Base-by-base conservation (phyloP, 495 filamentous ascomycete genomes). In the Jackrogersella multiformis region DNA sequence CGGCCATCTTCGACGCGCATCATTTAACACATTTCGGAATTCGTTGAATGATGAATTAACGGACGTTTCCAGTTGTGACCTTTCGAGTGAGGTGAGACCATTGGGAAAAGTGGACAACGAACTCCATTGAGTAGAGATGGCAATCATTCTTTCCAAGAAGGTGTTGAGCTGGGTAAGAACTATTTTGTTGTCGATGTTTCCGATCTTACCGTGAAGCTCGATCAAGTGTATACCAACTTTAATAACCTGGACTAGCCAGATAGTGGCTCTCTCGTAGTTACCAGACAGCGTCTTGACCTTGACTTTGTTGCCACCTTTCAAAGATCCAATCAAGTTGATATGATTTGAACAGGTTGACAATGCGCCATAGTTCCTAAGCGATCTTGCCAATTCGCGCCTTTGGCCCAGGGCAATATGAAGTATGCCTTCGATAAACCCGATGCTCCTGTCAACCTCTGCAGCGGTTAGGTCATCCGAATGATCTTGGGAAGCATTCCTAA, bases 391-490 rank as follows among this genome's bases (percentile, higher is more conserved):
- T 8, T 76, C 62, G 42, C 73, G 75, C 68, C 92, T 86, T 76
- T 98, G 94, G 21, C 82, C 81, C 35, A 96, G 77, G 38, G 86
- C 73, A 13, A 89, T 76, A 59, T 89, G 81, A 32, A 97, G 73
- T 20, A 98, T 79, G 48, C 93, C 89, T 73, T 99, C 95, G 34
- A 97, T 76, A 49, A 89, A 92, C 0, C 92, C 92, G 10, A 90
- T 81, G 74, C 92, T 93, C 64, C 93, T 84, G 26, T 84, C 81
- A 13, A 95, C 84, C 59, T 97, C 92, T 9, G 89, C 87, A 49
- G 84, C 80, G 64, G 87, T 96, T 16, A 99, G 78, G 64, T 98
- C 96, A 15, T 90, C 90, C 0, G 90, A 93, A 74, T 93, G 93
- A 32, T 90, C 88, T 15, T 84, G 81, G 9, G 83, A 77, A 16